Conservation (phyloP, 2,329 filamentous ascomycete species). For the Botryosphaeria dothidea region DNA sequence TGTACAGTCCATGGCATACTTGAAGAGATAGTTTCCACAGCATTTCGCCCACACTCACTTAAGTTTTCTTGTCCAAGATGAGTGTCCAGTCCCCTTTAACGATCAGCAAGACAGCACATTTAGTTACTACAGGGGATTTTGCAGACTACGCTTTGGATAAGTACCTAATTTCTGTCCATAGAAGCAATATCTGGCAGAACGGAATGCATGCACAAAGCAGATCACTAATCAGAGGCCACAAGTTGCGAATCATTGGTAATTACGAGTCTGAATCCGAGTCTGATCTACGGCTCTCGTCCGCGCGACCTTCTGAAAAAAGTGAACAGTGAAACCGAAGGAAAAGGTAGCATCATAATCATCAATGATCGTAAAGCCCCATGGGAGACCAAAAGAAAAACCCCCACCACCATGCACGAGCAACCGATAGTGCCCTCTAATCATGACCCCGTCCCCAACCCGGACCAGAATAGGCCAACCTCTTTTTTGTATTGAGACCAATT, state of each 20-base stretch:
- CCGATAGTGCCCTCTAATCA: not conserved
- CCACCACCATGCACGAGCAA: not conserved
- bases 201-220: too few relatives aligned
- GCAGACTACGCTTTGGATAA: too few relatives aligned
- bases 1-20: too few relatives aligned
- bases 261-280: not conserved
- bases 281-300: slow-evolving; percentile 2
- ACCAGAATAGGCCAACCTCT: not conserved
- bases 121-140: too few relatives aligned
- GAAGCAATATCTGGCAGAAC: too few relatives aligned
- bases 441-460: not conserved
- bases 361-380: slow-evolving; percentile 2
- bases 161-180: too few relatives aligned
- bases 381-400: not conserved
- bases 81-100: too few relatives aligned
- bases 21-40: too few relatives aligned
- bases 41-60: too few relatives aligned
- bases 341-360: not conserved
- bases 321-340: not conserved
- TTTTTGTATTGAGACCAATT: not conserved
- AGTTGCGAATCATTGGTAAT: not conserved
- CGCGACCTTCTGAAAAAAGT: not conserved
- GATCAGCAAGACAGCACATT: too few relatives aligned
- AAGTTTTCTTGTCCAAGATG: too few relatives aligned
- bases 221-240: not conserved